phyloP scores from a whole-genome alignment of 1,284 basidiomycete genomes.

The Volvariella surrecta region DNA sequence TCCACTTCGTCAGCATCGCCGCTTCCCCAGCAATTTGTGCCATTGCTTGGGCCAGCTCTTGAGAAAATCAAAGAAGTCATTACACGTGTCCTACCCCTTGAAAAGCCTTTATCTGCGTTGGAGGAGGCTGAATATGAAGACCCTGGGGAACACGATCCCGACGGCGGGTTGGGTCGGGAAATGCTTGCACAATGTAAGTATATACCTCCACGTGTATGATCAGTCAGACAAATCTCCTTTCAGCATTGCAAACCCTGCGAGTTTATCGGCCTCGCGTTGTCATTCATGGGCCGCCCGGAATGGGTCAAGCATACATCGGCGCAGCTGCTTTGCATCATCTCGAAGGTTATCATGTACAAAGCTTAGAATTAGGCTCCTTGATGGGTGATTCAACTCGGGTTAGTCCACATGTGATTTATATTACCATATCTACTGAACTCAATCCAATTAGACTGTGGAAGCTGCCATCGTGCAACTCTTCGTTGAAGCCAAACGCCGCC shows the following conservation, averaged over 20 bases:
- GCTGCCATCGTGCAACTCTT: conserved; percentile 95
- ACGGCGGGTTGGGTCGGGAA: not conserved
- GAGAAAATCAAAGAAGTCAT: conserved; percentile 69
- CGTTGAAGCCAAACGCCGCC: conserved; percentile 93
- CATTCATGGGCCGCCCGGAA: conserved; percentile 75
- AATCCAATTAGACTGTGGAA: conserved; percentile 78
- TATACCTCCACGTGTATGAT: conserved; percentile 3
- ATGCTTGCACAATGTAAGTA: conserved; percentile 71
- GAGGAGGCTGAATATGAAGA: too few relatives aligned
- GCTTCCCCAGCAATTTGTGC: conserved; percentile 80
- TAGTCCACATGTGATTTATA: conserved; percentile 7
- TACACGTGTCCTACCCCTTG: conserved; percentile 58
- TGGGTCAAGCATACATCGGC: conserved; percentile 89
- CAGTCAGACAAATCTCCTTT: conserved; percentile 9
- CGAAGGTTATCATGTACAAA: conserved; percentile 95
- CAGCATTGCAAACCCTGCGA: conserved; percentile 87
- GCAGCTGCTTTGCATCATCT: conserved; percentile 89
- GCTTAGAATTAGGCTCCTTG: conserved; percentile 83
- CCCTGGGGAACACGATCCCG: conserved; percentile 48
- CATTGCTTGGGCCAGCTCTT: conserved; percentile 66
- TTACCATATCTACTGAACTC: not conserved
- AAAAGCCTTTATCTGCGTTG: conserved; percentile 71
- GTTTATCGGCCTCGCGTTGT: conserved; percentile 89
- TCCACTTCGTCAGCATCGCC: conserved; percentile 80
- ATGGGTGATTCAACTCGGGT: conserved; percentile 88